A percentile compares a stretch with the other conserved stretches of the same genome.
These are phyloP conservation scores for Limnanthes douglasii DNA, from an alignment of 345 rosid genomes.

Conservation along the genomic window DNA sequence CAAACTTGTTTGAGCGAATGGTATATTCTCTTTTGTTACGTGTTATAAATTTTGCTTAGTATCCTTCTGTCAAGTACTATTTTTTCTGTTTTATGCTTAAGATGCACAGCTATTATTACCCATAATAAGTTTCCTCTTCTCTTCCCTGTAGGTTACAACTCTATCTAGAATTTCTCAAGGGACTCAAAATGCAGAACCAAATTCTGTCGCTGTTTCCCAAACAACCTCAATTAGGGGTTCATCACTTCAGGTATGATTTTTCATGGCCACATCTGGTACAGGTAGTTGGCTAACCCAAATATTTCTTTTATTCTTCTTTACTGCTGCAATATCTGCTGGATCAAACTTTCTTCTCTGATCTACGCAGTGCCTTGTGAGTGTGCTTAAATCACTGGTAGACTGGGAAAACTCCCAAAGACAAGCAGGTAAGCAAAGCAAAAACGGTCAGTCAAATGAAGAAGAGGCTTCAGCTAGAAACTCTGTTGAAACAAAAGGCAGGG, in stretches of 20 bases:
- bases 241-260: constrained; percentile 67
- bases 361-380: constrained; percentile 76
- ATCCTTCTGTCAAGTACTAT: constrained; percentile 1
- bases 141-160: constrained; percentile 49
- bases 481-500: constrained; percentile 35
- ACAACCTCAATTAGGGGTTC: constrained; percentile 67
- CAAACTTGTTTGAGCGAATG: constrained; percentile 98
- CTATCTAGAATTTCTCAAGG: constrained; percentile 90
- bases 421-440: constrained; percentile 23
- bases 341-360: constrained; percentile 13
- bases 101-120: constrained; percentile 1
- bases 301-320: constrained; percentile 4
- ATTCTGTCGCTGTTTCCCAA: constrained; percentile 58
- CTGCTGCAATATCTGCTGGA: constrained; percentile 6
- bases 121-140: constrained; percentile 4
- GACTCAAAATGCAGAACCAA: constrained; percentile 73
- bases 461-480: constrained; percentile 23
- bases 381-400: constrained; percentile 84
- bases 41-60: constrained; percentile 1
- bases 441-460: constrained; percentile 21
- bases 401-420: constrained; percentile 74
- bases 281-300: constrained; percentile 4
- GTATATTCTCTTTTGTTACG: constrained; percentile 19
- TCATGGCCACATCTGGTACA: constrained; percentile 8
- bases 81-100: not conserved